Evolutionary conservation across 2,329 filamentous ascomycete species (phyloP).

Genomic region (Ceratocystis lukuohia): DNA sequence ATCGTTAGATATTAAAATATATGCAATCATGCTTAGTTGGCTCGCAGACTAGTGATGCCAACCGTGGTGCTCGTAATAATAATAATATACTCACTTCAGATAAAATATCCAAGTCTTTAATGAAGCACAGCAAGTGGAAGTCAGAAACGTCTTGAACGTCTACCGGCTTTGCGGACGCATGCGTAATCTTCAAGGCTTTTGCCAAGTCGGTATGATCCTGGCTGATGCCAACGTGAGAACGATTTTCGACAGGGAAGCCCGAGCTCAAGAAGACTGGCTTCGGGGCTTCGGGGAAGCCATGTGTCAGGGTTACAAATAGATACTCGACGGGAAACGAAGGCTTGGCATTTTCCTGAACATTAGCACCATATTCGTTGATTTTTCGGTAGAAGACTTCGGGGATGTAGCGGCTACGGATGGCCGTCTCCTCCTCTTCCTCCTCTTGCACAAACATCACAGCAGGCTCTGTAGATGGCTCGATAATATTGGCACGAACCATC

Average conservation of each 20-base stretch:
- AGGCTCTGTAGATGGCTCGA: conserved; percentile 89
- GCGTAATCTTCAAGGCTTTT: conserved; percentile 48
- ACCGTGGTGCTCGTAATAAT: not conserved
- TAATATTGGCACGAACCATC: conserved; percentile 89
- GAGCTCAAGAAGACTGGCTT: conserved; percentile 61
- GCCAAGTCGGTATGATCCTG: conserved; percentile 62
- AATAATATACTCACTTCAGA: conserved; percentile 51
- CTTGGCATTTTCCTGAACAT: conserved; percentile 94
- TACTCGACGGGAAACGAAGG: conserved; percentile 95
- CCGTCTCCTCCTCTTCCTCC: conserved; percentile 52
- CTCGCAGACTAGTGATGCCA: not conserved
- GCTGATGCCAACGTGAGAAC: conserved; percentile 69
- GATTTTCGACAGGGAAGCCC: conserved; percentile 82
- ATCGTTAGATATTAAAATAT: conserved; percentile 16
- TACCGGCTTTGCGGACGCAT: conserved; percentile 29
- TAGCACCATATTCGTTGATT: conserved; percentile 92
- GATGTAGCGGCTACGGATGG: conserved; percentile 62
- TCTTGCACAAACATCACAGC: conserved; percentile 87
- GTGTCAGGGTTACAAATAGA: conserved; percentile 85
- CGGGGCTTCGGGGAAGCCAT: conserved; percentile 77
- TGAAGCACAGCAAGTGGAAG: conserved; percentile 85
- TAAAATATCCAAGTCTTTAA: conserved; percentile 67
- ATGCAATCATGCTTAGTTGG: not conserved
- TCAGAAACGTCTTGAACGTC: conserved; percentile 63
- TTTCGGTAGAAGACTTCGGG: conserved; percentile 93